Base-by-base conservation (phyloP, 306 rosid genomes). In the Vachellia pachyceras region DNA sequence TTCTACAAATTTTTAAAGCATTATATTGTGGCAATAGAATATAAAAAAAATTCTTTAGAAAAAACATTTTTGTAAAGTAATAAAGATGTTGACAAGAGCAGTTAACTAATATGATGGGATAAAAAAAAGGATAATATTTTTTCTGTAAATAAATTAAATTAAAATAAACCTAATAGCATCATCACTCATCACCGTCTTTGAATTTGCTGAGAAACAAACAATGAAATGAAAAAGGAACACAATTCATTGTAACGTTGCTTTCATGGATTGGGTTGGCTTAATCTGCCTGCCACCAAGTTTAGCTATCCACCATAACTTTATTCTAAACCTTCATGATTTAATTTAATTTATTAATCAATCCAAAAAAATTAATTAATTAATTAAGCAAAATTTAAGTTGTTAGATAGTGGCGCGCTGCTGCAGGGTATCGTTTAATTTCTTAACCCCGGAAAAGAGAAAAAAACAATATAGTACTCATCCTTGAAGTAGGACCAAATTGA, bases 221-320 rank as follows among this genome's bases (percentile, higher is more conserved):
- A 29, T 29, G 33, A 29, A 29, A 29, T 29, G 33, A 29, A 29
- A 0, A 15, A 49, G 18, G 55, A 3, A 1, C 7, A 6, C 11
- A 2, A 3, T 54, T 20, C 29, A 8, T 20, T 55, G 1, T 20
- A 77, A 71, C 20, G 47, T 83, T 50, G 36, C 36, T 78, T 74
- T 66, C 55, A 54, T 25, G 60, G 42, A 20, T 37, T 72, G 81
- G 83, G 63, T 7, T 35, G 15, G 76, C 46, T 67, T 60, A 78
- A 54, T 42, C 75, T 9, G 61, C 39, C 63, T 3, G 29, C 73
- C 81, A 68, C 64, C 85, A 77, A 76, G 58, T 50, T 84, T 18
- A 55, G 36, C 45, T 73, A 54, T 45, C 69, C 63, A 17, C 44
- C 77, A 73, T 52, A 42, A 41, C 10, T 25, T 68, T 35, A 40